phyloP scores from a whole-genome alignment of 2,329 filamentous ascomycete species.

The Alternaria arborescens region DNA sequence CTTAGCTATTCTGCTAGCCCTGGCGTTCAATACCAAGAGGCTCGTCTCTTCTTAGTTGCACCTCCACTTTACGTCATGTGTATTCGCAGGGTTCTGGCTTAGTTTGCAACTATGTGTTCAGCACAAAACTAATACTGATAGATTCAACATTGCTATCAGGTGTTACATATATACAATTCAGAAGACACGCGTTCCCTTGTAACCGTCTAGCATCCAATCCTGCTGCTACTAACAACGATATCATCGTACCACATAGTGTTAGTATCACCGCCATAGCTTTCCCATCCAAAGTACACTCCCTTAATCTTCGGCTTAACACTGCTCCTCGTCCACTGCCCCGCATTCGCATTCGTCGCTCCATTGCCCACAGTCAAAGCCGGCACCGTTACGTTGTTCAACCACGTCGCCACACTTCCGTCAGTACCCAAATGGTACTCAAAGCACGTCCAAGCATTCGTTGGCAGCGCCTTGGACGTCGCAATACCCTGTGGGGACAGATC shows the following conservation, averaged over 20 bases:
- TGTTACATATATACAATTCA: background rate
- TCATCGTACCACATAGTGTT: slow-evolving; percentile 73
- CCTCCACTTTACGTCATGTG: background rate
- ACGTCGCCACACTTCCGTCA: slow-evolving; percentile 68
- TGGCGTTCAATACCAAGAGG: background rate
- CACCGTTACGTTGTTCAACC: slow-evolving; percentile 64
- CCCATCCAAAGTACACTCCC: slow-evolving; percentile 69
- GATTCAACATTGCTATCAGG: background rate
- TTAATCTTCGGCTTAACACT: slow-evolving; percentile 62
- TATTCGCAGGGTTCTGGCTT: background rate
- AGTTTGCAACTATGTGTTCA: background rate
- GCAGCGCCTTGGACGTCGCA: slow-evolving; percentile 61
- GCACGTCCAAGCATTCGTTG: slow-evolving; percentile 64
- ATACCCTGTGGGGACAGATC: slow-evolving; percentile 68
- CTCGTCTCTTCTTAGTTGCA: background rate
- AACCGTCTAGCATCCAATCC: slow-evolving; percentile 57
- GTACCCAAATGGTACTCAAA: slow-evolving; percentile 68
- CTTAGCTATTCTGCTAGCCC: background rate
- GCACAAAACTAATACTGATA: background rate
- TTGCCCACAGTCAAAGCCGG: slow-evolving; percentile 60
- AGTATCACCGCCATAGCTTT: slow-evolving; percentile 67
- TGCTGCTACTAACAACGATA: slow-evolving; percentile 58
- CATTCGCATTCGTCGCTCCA: slow-evolving; percentile 61
- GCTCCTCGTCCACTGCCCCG: slow-evolving; percentile 62
- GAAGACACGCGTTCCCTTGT: background rate